Evolutionary conservation across 768 basidiomycete genomes (phyloP).

Genomic region (Tricholoma terreum): DNA sequence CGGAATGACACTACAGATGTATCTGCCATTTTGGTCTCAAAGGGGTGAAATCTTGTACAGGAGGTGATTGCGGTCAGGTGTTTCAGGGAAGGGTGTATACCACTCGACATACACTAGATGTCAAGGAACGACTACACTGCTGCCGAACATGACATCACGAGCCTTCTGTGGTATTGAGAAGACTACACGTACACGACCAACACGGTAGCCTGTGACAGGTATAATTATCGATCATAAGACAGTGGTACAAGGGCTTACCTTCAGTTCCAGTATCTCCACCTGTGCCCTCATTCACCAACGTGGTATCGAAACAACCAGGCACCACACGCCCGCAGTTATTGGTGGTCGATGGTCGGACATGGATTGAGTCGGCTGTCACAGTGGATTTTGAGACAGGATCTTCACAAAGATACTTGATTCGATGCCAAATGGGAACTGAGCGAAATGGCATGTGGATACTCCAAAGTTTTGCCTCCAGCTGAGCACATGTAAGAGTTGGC

Average conservation of each 20-base stretch:
- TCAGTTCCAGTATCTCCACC: conserved; percentile 5
- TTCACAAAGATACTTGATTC: conserved; percentile 23
- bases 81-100: conserved; percentile 18
- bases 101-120: conserved; percentile 29
- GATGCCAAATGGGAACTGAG: conserved; percentile 28
- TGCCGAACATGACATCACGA: conserved; percentile 6
- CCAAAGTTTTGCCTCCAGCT: conserved; percentile 8
- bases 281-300: conserved; percentile 3
- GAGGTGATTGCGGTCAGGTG: conserved; percentile 10
- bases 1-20: conserved; percentile 23
- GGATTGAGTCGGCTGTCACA: conserved; percentile 26
- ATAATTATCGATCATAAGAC: not conserved
- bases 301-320: conserved; percentile 33
- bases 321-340: conserved; percentile 12
- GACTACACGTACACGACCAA: conserved; percentile 22
- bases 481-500: conserved; percentile 11
- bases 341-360: conserved; percentile 17
- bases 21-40: conserved; percentile 3
- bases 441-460: conserved; percentile 19
- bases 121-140: not conserved
- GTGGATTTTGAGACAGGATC: conserved; percentile 10
- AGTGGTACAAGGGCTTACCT: conserved; percentile 12
- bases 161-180: conserved; percentile 18
- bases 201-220: conserved; percentile 20
- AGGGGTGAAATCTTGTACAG: conserved; percentile 14